Percentiles rank a stretch among this genome's conserved stretches.
phyloP scores from a whole-genome alignment of 805 yeast genomes.

The Lipomyces kockii region DNA sequence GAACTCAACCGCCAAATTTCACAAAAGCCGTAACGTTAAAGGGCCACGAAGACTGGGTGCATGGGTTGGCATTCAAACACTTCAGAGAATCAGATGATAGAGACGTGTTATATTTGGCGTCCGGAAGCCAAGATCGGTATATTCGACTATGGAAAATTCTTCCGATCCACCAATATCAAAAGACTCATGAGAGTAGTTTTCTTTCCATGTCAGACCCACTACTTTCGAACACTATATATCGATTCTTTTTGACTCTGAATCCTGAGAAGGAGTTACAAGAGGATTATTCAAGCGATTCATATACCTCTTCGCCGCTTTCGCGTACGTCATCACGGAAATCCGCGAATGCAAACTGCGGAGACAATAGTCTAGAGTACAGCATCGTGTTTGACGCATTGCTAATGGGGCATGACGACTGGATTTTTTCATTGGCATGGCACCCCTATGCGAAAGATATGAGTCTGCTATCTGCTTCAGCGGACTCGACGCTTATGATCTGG shows the following conservation, averaged over 20 bases:
- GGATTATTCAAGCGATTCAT: not conserved
- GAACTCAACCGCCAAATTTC: not conserved
- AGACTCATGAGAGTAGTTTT: constrained; percentile 5
- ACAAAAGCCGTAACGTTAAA: constrained; percentile 56
- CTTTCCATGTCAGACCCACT: constrained; percentile 27
- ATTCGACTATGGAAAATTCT: constrained; percentile 75
- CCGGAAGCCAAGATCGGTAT: constrained; percentile 91
- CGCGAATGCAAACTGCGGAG: constrained; percentile 31
- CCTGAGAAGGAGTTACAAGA: not conserved
- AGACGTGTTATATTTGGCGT: constrained; percentile 70
- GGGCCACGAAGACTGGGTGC: constrained; percentile 98
- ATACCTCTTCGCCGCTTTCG: not conserved
- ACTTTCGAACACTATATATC: constrained; percentile 25
- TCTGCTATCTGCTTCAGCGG: constrained; percentile 86
- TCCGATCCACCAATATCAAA: constrained; percentile 21
- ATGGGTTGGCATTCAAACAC: constrained; percentile 65
- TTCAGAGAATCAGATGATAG: constrained; percentile 44
- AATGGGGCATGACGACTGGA: constrained; percentile 99
- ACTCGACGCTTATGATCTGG: constrained; percentile 93
- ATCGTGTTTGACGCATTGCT: constrained; percentile 88
- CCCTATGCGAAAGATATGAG: constrained; percentile 55
- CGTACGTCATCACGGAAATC: constrained; percentile 8
- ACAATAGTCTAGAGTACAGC: constrained; percentile 48
- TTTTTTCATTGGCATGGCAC: constrained; percentile 83
- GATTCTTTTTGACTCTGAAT: constrained; percentile 13